These are phyloP conservation scores for Tremella mesenterica DNA, from an alignment of 768 basidiomycete species.

Conservation along the genomic window DNA sequence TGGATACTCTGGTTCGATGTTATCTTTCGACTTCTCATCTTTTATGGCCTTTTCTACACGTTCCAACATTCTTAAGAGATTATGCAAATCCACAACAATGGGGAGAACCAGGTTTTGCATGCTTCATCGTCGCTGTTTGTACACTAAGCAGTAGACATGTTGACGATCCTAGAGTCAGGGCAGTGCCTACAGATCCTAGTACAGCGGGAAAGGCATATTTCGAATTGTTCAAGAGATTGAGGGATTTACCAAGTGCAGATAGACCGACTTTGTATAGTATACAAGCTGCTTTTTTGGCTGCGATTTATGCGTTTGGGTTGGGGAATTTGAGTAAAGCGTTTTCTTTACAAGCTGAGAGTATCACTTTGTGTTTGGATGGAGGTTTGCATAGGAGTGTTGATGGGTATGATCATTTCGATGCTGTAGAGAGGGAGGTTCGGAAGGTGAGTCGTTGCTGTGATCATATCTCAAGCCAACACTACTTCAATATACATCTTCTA, in stretches of 20 bases:
- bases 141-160: slow-evolving; percentile 86
- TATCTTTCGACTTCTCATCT: slow-evolving; percentile 82
- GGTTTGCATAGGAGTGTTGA: slow-evolving; percentile 82
- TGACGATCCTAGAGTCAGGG: slow-evolving; percentile 79
- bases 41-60: slow-evolving; percentile 81
- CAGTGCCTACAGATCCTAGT: slow-evolving; percentile 71
- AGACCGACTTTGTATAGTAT: slow-evolving; percentile 84
- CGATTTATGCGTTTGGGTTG: slow-evolving; percentile 81
- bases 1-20: slow-evolving; percentile 67
- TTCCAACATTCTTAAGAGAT: slow-evolving; percentile 79
- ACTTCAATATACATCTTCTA: neutral
- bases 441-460: slow-evolving; percentile 48
- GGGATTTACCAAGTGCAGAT: slow-evolving; percentile 81
- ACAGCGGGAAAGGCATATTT: slow-evolving; percentile 88
- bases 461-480: neutral
- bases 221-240: slow-evolving; percentile 72
- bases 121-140: slow-evolving; percentile 86
- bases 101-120: slow-evolving; percentile 89
- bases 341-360: slow-evolving; percentile 71
- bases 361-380: slow-evolving; percentile 79
- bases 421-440: slow-evolving; percentile 80
- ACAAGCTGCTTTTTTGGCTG: slow-evolving; percentile 83
- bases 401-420: slow-evolving; percentile 63
- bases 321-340: slow-evolving; percentile 82
- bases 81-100: slow-evolving; percentile 91